A percentile compares a stretch with the other conserved stretches of the same genome.
These are phyloP conservation scores for Oxytropis ochrocephala DNA, from an alignment of 306 rosid species.

Conservation along the genomic window DNA sequence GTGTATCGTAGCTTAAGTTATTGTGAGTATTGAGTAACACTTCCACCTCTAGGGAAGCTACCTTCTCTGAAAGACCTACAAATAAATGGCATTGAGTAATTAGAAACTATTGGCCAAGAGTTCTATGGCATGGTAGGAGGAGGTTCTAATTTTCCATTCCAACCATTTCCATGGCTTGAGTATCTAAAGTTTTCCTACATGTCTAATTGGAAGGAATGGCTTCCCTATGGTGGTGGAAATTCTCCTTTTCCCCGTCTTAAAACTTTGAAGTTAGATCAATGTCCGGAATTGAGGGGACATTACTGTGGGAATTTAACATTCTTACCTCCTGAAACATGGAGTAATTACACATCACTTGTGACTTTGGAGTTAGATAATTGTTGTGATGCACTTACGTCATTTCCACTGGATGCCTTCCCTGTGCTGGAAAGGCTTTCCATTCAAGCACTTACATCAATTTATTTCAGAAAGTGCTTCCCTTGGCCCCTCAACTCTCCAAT, in stretches of 20 bases:
- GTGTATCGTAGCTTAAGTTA: not conserved
- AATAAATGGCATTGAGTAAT: not conserved
- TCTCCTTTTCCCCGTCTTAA: not conserved
- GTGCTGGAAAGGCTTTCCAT: too few relatives aligned
- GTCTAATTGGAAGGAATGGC: not conserved
- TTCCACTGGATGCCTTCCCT: too few relatives aligned
- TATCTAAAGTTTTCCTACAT: not conserved
- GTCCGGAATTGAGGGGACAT: not conserved
- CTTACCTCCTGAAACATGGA: too few relatives aligned
- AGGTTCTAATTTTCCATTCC: not conserved
- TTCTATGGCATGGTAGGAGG: not conserved
- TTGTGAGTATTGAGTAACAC: not conserved
- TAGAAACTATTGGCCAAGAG: not conserved
- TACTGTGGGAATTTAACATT: too few relatives aligned
- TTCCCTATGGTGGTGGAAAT: not conserved
- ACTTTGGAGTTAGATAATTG: too few relatives aligned
- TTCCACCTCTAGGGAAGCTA: conserved; percentile 1
- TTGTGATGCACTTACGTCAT: too few relatives aligned
- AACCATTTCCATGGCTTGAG: not conserved
- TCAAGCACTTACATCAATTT: too few relatives aligned
- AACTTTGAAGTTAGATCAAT: not conserved
- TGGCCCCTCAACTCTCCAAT: too few relatives aligned
- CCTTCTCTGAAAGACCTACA: not conserved
- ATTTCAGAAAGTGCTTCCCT: too few relatives aligned
- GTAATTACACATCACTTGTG: too few relatives aligned